Conservation (phyloP, 1,139 yeast species). For the Kurtzmaniella quercitrusa region DNA sequence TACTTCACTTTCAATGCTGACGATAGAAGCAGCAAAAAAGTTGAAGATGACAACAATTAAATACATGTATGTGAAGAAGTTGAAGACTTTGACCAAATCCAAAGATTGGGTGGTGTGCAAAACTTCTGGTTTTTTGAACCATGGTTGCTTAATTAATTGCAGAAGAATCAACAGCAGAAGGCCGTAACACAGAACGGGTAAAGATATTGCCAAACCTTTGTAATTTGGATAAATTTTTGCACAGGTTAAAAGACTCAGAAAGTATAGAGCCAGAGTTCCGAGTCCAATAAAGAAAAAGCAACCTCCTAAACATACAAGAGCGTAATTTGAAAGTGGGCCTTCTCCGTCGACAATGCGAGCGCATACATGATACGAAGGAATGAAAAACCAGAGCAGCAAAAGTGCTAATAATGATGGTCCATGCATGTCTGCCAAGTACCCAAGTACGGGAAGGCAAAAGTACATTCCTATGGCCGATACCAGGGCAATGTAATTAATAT, state of each 20-base stretch:
- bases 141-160: conserved; percentile 43
- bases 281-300: conserved; percentile 60
- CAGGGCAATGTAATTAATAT: conserved; percentile 76
- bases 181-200: conserved; percentile 88
- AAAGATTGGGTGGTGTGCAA: conserved; percentile 24
- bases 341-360: conserved; percentile 7
- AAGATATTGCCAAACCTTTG: conserved; percentile 78
- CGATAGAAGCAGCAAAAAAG: conserved; percentile 61
- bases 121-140: conserved; percentile 26
- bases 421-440: conserved; percentile 77
- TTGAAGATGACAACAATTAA: conserved; percentile 52
- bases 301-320: conserved; percentile 10
- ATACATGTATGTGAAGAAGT: conserved; percentile 55
- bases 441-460: conserved; percentile 76
- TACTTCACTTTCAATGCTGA: conserved; percentile 56
- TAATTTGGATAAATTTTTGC: conserved; percentile 74
- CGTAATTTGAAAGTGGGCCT: neutral
- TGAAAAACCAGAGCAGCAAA: conserved; percentile 57
- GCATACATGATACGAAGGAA: conserved; percentile 67
- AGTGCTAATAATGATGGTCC: conserved; percentile 77
- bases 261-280: conserved; percentile 79
- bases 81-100: conserved; percentile 53
- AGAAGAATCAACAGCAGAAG: conserved; percentile 66
- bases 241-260: conserved; percentile 75
- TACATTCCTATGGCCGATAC: conserved; percentile 80